phyloP scores from a whole-genome alignment of 139 green algal genomes.

The Micractinium sp. region DNA sequence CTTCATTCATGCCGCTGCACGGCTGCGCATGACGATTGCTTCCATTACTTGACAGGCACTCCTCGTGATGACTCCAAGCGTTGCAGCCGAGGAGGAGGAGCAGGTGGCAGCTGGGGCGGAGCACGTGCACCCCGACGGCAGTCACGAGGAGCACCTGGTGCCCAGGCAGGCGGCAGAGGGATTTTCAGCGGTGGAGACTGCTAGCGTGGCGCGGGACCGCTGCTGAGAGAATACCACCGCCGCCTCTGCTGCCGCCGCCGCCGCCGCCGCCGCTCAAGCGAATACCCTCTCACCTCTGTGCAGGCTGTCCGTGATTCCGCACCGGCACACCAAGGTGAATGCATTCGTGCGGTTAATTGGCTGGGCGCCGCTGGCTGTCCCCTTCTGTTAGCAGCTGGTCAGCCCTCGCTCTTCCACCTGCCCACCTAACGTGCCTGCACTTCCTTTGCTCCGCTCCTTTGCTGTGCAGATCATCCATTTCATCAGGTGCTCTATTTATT shows the following conservation, averaged over 20 bases:
- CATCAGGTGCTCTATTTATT: constrained; percentile 37
- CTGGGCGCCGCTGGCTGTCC: neutral
- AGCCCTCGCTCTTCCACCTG: neutral
- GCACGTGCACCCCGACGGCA: constrained; percentile 14
- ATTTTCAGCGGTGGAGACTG: no score
- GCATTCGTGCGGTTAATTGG: neutral
- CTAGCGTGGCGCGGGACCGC: no score
- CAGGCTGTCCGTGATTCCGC: neutral
- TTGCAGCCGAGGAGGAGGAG: neutral
- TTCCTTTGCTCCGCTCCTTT: neutral
- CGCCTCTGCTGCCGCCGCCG: no score
- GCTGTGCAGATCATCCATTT: constrained; percentile 57
- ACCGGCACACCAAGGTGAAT: constrained; percentile 13
- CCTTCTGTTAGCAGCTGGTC: neutral
- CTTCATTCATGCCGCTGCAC: no score
- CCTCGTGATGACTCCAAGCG: neutral
- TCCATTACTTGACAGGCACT: no score
- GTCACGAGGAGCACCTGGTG: constrained; percentile 16
- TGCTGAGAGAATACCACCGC: no score
- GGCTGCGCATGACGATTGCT: no score
- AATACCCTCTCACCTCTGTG: no score
- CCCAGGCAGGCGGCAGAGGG: neutral
- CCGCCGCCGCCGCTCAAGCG: no score
- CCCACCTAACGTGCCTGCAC: neutral
- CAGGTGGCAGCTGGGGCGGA: neutral